Conservation (phyloP, 2,329 filamentous ascomycete genomes). For the Pseudovirgaria hyperparasitica region DNA sequence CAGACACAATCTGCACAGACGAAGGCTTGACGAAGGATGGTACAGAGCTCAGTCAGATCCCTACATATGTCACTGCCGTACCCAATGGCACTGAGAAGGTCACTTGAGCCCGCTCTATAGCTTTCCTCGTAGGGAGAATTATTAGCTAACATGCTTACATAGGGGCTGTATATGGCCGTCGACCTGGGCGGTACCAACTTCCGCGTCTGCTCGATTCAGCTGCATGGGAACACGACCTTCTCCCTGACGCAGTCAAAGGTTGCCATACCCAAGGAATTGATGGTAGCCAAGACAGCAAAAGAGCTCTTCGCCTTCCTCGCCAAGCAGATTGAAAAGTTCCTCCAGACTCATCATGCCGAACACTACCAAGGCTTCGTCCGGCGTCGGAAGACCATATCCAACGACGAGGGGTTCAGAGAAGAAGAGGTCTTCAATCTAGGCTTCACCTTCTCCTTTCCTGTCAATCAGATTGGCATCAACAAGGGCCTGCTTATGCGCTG, state of each 20-base stretch:
- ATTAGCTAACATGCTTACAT: slow-evolving; percentile 65
- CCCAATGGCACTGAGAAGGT: slow-evolving; percentile 96
- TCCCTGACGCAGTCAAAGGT: slow-evolving; percentile 88
- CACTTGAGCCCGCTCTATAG: slow-evolving; percentile 72
- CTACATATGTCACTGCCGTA: slow-evolving; percentile 89
- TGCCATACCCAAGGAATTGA: slow-evolving; percentile 76
- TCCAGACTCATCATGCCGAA: slow-evolving; percentile 75
- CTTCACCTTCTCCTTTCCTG: slow-evolving; percentile 98
- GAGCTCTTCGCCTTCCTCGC: slow-evolving; percentile 90
- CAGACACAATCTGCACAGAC: slow-evolving; percentile 34
- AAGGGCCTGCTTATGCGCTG: slow-evolving; percentile 87
- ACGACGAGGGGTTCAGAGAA: slow-evolving; percentile 47
- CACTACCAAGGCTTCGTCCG: slow-evolving; percentile 63
- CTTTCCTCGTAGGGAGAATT: slow-evolving; percentile 85
- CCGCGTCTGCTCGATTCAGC: slow-evolving; percentile 85
- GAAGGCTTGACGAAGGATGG: slow-evolving; percentile 70
- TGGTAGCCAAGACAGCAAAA: slow-evolving; percentile 74
- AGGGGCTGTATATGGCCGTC: slow-evolving; percentile 92
- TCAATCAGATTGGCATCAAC: slow-evolving; percentile 89
- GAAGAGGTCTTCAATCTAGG: slow-evolving; percentile 82
- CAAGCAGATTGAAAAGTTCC: slow-evolving; percentile 80
- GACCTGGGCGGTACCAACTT: slow-evolving; percentile 99
- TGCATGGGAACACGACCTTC: slow-evolving; percentile 93
- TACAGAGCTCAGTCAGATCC: slow-evolving; percentile 85
- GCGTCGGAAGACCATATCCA: slow-evolving; percentile 49